A percentile compares a stretch with the other conserved stretches of the same genome.
These are phyloP conservation scores for Triticum timopheevii DNA, from an alignment of 176 grass and related monocot species.

Conservation along the genomic window DNA sequence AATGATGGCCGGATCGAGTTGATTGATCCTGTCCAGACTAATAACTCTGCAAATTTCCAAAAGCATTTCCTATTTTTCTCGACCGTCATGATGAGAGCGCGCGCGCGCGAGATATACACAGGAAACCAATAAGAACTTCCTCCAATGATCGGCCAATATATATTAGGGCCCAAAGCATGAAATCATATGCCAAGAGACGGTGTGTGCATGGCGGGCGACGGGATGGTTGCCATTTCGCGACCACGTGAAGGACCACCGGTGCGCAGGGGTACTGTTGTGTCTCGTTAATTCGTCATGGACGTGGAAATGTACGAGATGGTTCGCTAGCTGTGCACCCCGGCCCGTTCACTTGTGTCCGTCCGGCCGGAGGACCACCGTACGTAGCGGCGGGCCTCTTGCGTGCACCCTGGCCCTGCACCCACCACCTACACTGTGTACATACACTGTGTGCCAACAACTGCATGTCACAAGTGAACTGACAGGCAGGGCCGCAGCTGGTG, in stretches of 20 bases:
- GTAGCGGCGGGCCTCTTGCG: neutral
- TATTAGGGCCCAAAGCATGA: neutral
- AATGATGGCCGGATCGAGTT: neutral
- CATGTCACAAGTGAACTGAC: slow-evolving; percentile 11
- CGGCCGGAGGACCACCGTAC: slow-evolving; percentile 22
- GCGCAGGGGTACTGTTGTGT: slow-evolving; percentile 22
- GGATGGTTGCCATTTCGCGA: slow-evolving; percentile 34
- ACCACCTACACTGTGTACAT: neutral
- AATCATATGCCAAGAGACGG: neutral
- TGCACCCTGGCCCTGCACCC: neutral
- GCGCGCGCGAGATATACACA: neutral
- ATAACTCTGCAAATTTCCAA: neutral
- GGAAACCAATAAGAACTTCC: slow-evolving; percentile 3
- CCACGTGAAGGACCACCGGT: slow-evolving; percentile 36
- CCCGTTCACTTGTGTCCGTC: slow-evolving; percentile 22
- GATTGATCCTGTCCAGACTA: slow-evolving; percentile 11
- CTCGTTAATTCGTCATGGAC: slow-evolving; percentile 16
- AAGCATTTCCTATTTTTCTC: neutral
- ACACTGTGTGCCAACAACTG: neutral
- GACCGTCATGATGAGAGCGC: neutral
- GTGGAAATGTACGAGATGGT: slow-evolving; percentile 31
- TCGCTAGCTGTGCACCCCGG: slow-evolving; percentile 47
- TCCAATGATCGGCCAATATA: neutral
- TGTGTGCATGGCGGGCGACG: slow-evolving; percentile 3
- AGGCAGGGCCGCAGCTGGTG: neutral